These are phyloP conservation scores for Teratosphaeria epicoccoides DNA, from an alignment of 2,329 filamentous ascomycete genomes.

Conservation along the genomic window DNA sequence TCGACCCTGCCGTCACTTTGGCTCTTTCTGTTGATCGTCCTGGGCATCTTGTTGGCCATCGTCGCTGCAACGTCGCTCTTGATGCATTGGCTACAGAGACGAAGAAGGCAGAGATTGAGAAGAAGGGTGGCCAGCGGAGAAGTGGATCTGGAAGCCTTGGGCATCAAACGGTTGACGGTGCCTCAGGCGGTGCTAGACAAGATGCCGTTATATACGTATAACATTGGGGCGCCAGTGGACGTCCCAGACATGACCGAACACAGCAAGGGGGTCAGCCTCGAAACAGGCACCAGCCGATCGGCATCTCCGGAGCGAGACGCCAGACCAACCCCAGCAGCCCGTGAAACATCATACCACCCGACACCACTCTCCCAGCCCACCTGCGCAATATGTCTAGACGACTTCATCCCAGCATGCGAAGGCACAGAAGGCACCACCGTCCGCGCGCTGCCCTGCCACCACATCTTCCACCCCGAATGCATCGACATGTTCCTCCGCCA, in stretches of 20 bases:
- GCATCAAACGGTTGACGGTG: constrained; percentile 71
- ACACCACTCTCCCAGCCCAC: constrained; percentile 57
- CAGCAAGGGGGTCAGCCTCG: constrained; percentile 2
- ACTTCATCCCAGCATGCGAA: constrained; percentile 45
- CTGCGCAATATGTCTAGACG: constrained; percentile 83
- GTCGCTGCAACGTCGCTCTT: constrained; percentile 55
- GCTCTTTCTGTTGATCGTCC: constrained; percentile 62
- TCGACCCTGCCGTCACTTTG: constrained; percentile 58
- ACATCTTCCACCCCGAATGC: constrained; percentile 88
- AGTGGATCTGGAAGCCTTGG: constrained; percentile 74
- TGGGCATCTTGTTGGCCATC: constrained; percentile 59
- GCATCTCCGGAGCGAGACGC: constrained; percentile 6
- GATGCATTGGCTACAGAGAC: constrained; percentile 70
- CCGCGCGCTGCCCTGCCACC: constrained; percentile 75
- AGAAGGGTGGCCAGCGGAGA: constrained; percentile 66
- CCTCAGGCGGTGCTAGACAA: constrained; percentile 59
- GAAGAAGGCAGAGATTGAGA: constrained; percentile 56
- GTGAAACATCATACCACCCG: constrained; percentile 13
- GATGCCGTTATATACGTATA: constrained; percentile 71
- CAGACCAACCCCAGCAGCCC: constrained; percentile 9
- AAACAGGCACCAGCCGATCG: constrained; percentile 3
- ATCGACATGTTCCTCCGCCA: constrained; percentile 73
- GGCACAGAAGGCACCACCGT: constrained; percentile 46
- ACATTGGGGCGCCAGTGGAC: constrained; percentile 8
- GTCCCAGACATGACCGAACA: background rate